Evolutionary conservation across 2,329 filamentous ascomycete species (phyloP), one percentile per base, ranked within the genome.

Genomic region (Tolypocladium tundrense): DNA sequence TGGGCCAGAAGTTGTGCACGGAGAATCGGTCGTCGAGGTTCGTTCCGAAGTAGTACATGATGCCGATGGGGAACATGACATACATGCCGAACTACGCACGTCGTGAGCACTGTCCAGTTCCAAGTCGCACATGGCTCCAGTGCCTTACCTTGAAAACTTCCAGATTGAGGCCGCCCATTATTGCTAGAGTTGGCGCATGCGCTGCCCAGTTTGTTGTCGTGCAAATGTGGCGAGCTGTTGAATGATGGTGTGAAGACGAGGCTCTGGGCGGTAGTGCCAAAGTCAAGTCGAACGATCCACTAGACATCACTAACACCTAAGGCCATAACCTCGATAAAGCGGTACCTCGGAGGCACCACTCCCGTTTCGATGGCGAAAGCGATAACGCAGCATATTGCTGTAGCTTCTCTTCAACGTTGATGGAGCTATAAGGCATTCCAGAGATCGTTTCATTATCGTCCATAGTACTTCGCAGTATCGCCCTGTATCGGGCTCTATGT

Each of bases 21-120:
- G 83, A 77, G 79, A 99, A 99, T 63, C 91, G 88, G 64, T 88
- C 83, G 75, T 99, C 94, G 70, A 99, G 90, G 74, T 99, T 99
- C 58, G 92, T 96, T 71, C 94, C 94, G 74, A 97, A 99, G 79
- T 99, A 99, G 81, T 95, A 97, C 94, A 99, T 99, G 80, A 94
- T 92, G 67, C 90, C 91, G 68, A 99, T 97, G 21, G 94, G 94
- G 76, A 99, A 99, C 82, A 97, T 88, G 78, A 99, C 87, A 79
- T 99, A 99, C 83, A 95, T 90, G 78, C 93, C 92, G 74, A 99
- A 99, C 93, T 97, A 62, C 58, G 50, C 33, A 16, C 19, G 37
- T 14, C 6, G 19, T 43, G 27, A 53, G 55, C 31, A 24, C 7
- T 39, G 5, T 40, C 45, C n/a, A 19, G 3, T 9, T n/a, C 7